Evolutionary conservation across 805 yeast genomes (phyloP), one percentile per base, ranked within the genome.

Genomic region (Yamadazyma sp.): DNA sequence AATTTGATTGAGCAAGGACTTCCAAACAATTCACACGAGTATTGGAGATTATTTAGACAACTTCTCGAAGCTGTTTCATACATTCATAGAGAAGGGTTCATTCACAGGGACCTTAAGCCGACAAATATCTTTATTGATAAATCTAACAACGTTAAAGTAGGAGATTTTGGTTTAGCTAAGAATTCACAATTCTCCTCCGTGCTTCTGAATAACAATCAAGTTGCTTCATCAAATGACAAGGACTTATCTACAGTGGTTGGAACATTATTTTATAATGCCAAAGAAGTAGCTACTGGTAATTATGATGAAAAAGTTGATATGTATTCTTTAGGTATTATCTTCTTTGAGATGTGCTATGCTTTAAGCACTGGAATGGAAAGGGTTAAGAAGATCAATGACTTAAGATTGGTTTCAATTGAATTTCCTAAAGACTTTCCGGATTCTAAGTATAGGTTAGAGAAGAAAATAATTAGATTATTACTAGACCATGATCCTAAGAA

Each of bases 81-180:
- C 53, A 89, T 93, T 30, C 98, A 93, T 53, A 73, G 87, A 0
- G 94, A 86, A 54, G 96, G 97, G 1, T 88, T 91, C 32, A 89
- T 93, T 43, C 98, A 93, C 60, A 72, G 98, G 39, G 98, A 93
- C 55, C 70, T 93, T 48, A 93, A 93, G 56, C 98, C 98, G 1
- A 85, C 86, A 74, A 93, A 93, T 55, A 86, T 93, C 54, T 93
- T 93, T 65, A 88, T 93, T 48, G 98, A 93, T 58, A 84, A 83
- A 45, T 76, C 85, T 1, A 80, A 84, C 47, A 88, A 91, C 52
- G 80, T 93, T 39, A 93, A 93, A 55, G 82, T 93, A 27, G 98
- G 98, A 51, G 99, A 93, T 55, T 93, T 93, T 60, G 99, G 99
- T 0, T 72, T 93, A 39, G 99, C 99, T 0, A 88, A 89, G 46